Base-by-base conservation (phyloP, 768 basidiomycete species). In the Leccinum rimulosum region DNA sequence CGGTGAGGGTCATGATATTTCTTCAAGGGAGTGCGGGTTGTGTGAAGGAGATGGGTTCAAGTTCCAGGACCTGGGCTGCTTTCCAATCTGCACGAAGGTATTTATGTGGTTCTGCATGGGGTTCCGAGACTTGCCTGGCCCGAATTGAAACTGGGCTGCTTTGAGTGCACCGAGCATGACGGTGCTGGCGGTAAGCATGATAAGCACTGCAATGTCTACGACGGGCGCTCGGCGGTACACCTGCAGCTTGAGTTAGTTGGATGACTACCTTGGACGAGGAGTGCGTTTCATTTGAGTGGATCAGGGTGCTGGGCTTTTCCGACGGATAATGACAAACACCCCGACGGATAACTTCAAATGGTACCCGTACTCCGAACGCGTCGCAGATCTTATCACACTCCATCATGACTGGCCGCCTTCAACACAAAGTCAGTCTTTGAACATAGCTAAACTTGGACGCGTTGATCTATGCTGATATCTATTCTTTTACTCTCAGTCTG, bases 351-450 rank as follows among this genome's bases (percentile, higher is more conserved):
- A 10, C 33, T 28, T 28, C 6, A 33, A 33, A 12, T 33, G 31
- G 22, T 14, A 28, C 27, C 8, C 8, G 49, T 6, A 28, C 12
- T 49, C 48, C 25, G 49, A 12, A 50, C 28, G 28, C 14, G n/a
- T 30, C 50, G 31, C 19, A 22, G 30, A 28, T 40, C 45, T 56
- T 50, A 61, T 59, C 61, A 50, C 28, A 19, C 33, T 15, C 47
- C 52, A 28, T 36, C 63, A 89, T 89, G 88, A 66, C 82, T 55
- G 85, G 84, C 57, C 85, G 88, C 68, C 82, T 91, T 67, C 80
- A 83, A 68, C 67, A 88, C 76, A 89, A 84, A 76, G 89, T 83
- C 59, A 59, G 71, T 62, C 33, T 33, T 28, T 22, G 35, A 49
- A 7, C n/a, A 55, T 43, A 5, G 14, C 25, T 40, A 33, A 28